Evolutionary conservation across 345 rosid genomes (phyloP).

Genomic region (Brassica rapa): DNA sequence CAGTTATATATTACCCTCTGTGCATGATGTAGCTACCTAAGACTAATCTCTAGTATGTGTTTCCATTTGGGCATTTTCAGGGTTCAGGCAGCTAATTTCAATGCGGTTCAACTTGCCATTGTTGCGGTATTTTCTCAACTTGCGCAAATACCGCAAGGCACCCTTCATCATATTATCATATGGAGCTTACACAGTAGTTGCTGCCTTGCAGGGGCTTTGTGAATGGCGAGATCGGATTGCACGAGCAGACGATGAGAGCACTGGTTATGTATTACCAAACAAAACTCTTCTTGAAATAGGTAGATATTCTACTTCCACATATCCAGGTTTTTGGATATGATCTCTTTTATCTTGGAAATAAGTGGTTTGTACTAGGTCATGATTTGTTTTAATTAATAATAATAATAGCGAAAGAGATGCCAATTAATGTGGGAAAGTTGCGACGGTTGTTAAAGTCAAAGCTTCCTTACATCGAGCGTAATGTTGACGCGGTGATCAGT

Average conservation of each 20-base stretch:
- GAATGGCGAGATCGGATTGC: slow-evolving; percentile 88
- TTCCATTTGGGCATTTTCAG: slow-evolving; percentile 45
- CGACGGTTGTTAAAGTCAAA: slow-evolving; percentile 59
- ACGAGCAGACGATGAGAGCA: slow-evolving; percentile 88
- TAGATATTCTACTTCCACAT: slow-evolving; percentile 32
- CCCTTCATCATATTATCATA: slow-evolving; percentile 16
- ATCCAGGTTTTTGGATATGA: slow-evolving; percentile 20
- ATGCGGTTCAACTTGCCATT: slow-evolving; percentile 81
- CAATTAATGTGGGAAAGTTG: slow-evolving; percentile 57
- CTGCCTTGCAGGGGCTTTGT: slow-evolving; percentile 65
- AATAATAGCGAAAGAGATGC: slow-evolving; percentile 80
- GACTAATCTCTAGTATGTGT: slow-evolving; percentile 28
- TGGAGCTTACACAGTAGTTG: slow-evolving; percentile 13
- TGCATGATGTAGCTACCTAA: background rate
- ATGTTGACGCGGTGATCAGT: slow-evolving; percentile 57
- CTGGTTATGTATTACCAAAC: slow-evolving; percentile 86
- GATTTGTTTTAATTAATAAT: slow-evolving; percentile 8
- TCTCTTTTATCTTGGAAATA: background rate
- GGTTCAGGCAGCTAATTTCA: slow-evolving; percentile 60
- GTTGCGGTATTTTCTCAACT: slow-evolving; percentile 60
- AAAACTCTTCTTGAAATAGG: slow-evolving; percentile 85
- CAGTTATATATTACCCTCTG: background rate
- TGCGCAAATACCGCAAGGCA: background rate
- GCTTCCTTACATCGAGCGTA: slow-evolving; percentile 69
- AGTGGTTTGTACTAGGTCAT: slow-evolving; percentile 12